phyloP scores from a whole-genome alignment of 83 land plant genomes.

The Picea mariana region DNA sequence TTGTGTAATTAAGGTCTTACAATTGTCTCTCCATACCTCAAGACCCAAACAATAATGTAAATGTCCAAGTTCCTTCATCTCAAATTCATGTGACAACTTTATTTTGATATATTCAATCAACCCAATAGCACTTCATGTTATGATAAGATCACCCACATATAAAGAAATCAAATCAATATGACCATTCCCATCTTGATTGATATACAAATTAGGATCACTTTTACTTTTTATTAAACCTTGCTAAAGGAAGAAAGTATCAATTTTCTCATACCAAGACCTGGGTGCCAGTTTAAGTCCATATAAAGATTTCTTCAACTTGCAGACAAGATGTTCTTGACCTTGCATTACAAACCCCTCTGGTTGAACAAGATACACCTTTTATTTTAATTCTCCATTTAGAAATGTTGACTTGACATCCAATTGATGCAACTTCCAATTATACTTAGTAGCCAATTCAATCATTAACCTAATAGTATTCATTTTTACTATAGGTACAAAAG shows the following conservation, averaged over 20 bases:
- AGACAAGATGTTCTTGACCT: neutral
- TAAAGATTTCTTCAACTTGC: neutral
- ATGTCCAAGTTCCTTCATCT: no score
- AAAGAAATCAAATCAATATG: neutral
- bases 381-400: neutral
- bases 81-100: neutral
- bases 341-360: neutral
- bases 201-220: neutral
- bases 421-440: neutral
- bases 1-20: no score
- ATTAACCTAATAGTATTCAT: no score
- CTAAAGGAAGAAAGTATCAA: neutral
- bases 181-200: neutral
- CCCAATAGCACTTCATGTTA: no score
- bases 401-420: neutral
- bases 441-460: neutral
- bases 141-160: no score
- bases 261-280: neutral
- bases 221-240: neutral
- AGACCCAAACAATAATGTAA: no score
- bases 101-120: no score
- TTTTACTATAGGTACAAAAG: no score
- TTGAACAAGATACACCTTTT: neutral
- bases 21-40: no score
- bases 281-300: neutral